phyloP scores from a whole-genome alignment of 2,329 filamentous ascomycete species.

The Aureobasidium sp. region DNA sequence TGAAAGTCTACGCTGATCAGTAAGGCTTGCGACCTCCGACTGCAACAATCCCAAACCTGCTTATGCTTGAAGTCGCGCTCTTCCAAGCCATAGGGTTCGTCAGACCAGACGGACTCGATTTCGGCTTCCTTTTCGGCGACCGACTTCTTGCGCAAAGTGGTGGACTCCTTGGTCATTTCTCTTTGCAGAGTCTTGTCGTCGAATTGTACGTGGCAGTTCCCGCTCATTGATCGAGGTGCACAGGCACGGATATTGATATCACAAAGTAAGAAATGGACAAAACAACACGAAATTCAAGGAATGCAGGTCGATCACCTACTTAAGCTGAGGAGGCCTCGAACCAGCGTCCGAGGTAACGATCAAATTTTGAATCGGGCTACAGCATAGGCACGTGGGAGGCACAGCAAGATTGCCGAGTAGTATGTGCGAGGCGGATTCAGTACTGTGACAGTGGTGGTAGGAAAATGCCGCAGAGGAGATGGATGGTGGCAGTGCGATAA shows the following conservation, averaged over 20 bases:
- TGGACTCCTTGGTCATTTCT: conserved; percentile 1
- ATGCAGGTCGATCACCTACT: conserved; percentile 11
- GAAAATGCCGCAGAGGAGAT: neutral
- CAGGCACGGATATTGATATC: neutral
- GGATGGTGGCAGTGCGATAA: conserved; percentile 13
- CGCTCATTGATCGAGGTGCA: neutral
- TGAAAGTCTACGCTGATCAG: conserved; percentile 12
- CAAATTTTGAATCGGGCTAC: neutral
- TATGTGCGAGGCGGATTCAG: neutral
- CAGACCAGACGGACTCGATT: conserved; percentile 10
- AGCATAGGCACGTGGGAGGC: conserved; percentile 1
- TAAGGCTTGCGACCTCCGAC: neutral
- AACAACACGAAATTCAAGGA: neutral
- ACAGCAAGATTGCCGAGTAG: conserved; percentile 3
- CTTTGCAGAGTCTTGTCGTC: conserved; percentile 8
- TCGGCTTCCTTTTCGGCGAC: conserved; percentile 14
- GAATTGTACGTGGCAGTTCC: conserved; percentile 2
- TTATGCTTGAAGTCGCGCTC: conserved; percentile 16
- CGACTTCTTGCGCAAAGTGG: conserved; percentile 4
- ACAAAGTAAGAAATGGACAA: neutral
- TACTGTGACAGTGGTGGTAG: neutral
- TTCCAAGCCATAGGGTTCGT: conserved; percentile 12
- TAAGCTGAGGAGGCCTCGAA: neutral
- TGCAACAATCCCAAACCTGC: neutral
- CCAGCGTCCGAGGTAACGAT: neutral